Evolutionary conservation across 495 filamentous ascomycete species (phyloP), one percentile per base, ranked within the genome.

Genomic region (Articulospora tetracladia): DNA sequence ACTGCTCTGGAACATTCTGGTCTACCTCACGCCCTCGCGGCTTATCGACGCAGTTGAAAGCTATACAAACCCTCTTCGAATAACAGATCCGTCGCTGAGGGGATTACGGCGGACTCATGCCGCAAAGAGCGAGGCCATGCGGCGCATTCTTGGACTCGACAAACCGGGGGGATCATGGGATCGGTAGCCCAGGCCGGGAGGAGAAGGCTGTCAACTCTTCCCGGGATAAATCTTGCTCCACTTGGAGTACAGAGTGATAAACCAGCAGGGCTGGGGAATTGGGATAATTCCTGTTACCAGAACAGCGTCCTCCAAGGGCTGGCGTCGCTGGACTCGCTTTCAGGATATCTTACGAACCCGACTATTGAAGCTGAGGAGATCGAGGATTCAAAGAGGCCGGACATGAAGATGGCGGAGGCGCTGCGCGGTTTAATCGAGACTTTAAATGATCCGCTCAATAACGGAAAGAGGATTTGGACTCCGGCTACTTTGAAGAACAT

Each of bases 241-340:
- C 51, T 49, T 1, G 24, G 20, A 34, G 39, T 25, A 26, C 49
- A 30, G 6, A 66, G 64, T 39, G 62, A 59, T n/a, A 81, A 52
- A 26, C 91, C 91, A 1, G 81, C 91, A 3, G 94, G 95, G 0
- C 72, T 98, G 28, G 90, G 90, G 19, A 99, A 99, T 68, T 87
- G 83, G 76, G 86, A 96, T 72, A 97, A 96, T 67, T 96, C 91
- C 0, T 99, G 95, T 72, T 99, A 94, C 69, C 93, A 98, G 75
- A 99, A 99, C 69, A 97, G 93, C 61, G 88, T 97, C 20, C 84
- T 98, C 23, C 88, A 97, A 70, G 87, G 88, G 13, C 78, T 98
- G 36, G 87, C 93, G 4, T 89, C 92, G 6, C 80, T 98, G 47
- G 75, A 79, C 22, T 77, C 84, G 3, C 74, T 96, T 17, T 75